Conservation (phyloP, 371 early-diverging fungal species). For the Saksenaea vasiformis region DNA sequence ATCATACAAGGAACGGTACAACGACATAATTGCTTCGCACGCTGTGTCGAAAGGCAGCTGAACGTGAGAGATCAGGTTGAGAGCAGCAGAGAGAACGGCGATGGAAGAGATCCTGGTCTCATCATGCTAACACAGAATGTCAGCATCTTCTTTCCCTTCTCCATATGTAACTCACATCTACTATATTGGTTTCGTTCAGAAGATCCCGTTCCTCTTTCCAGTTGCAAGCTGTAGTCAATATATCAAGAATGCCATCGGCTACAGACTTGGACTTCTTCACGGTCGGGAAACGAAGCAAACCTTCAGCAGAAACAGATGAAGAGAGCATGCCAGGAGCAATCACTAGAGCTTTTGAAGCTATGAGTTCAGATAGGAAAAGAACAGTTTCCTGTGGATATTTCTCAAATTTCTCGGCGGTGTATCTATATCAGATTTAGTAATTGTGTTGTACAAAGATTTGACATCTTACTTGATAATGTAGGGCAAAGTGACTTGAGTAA, state of each 20-base stretch:
- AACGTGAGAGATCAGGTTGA: constrained; percentile 57
- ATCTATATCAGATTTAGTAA: constrained; percentile 23
- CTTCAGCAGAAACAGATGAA: constrained; percentile 53
- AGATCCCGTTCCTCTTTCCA: constrained; percentile 57
- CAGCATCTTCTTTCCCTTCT: background rate
- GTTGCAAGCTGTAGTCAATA: constrained; percentile 42
- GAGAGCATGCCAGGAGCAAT: constrained; percentile 53
- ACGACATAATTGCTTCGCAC: constrained; percentile 30
- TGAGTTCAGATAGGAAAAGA: constrained; percentile 55
- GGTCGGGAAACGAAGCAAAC: constrained; percentile 59
- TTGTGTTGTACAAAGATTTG: background rate
- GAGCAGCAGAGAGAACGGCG: constrained; percentile 46
- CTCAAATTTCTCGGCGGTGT: constrained; percentile 44
- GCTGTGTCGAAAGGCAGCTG: constrained; percentile 43
- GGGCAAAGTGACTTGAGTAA: constrained; percentile 69
- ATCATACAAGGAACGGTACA: constrained; percentile 41
- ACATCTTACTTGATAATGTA: constrained; percentile 55
- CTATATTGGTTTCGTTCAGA: constrained; percentile 41
- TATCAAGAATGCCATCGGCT: constrained; percentile 34
- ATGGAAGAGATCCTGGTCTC: constrained; percentile 25
- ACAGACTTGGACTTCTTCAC: constrained; percentile 28
- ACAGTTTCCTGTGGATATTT: constrained; percentile 47
- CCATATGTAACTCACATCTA: constrained; percentile 23
- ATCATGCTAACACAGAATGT: background rate
- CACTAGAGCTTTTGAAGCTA: constrained; percentile 41